Base-by-base conservation (phyloP, 2,329 filamentous ascomycete genomes). In the Pestalotiopsis sp. region DNA sequence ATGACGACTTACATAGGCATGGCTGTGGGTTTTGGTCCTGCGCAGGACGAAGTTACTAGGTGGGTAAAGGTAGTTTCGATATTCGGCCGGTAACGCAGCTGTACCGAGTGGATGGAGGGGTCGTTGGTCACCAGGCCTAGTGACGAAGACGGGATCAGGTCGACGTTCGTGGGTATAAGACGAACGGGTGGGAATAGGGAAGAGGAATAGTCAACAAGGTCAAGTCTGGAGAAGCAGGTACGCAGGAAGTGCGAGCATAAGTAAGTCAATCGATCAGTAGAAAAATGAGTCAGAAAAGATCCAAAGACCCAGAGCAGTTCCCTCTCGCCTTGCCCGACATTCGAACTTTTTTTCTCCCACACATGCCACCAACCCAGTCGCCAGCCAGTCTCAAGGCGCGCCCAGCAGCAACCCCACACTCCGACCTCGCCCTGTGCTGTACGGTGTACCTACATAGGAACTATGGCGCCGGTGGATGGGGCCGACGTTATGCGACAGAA, bases 201-300 rank as follows among this genome's bases (percentile, higher is more conserved):
- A 39, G 25, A 36, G 31, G 31, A 36, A 36, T 17, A 14, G 14
- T 17, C 9, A 36, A 27, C 4, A 62, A 14, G 20, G 14, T 62
- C 59, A 62, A 62, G 27, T 39, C 7, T 41, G 31, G 27, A 20
- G 17, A 39, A 36, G 31, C 31, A 36, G 13, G 38, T 20, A 23
- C 59, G 38, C 27, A 52, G 31, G 13, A 62, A n/a, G 59, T 36
- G 25, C 59, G 36, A 39, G 20, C 36, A 39, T 62, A 36, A 62
- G 59, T 62, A 27, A 27, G 23, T 23, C 27, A 36, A 62, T 20
- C n/a, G 59, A 62, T 38, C 59, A 62, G n/a, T 27, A 23, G 31
- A 36, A 36, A 12, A 62, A 62, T 62, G 59, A 62, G 59, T 62
- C 59, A 62, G 59, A 62, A 62, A 36, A 39, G 31, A 36, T 52